Evolutionary conservation across 2,329 filamentous ascomycete genomes (phyloP).

Genomic region (Cladosporium sp.): DNA sequence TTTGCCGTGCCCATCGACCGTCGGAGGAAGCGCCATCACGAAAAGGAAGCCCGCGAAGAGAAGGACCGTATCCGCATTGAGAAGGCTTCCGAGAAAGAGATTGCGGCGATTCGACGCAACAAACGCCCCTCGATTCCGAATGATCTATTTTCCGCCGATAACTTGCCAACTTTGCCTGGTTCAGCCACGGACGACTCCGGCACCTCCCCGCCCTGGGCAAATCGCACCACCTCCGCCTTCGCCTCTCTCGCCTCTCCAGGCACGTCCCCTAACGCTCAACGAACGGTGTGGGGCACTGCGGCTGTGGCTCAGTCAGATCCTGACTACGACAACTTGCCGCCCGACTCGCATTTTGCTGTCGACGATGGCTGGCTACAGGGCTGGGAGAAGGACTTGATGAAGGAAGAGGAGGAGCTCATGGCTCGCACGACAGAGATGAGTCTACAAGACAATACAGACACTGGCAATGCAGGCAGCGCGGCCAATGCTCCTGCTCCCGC

Average conservation of each 20-base stretch:
- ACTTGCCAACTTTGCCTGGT: conserved; percentile 23
- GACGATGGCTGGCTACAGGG: conserved; percentile 85
- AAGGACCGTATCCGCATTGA: conserved; percentile 78
- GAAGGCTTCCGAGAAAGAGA: conserved; percentile 64
- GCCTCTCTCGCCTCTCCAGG: conserved; percentile 68
- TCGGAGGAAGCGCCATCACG: conserved; percentile 67
- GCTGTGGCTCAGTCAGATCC: conserved; percentile 56
- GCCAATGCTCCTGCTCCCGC: neutral
- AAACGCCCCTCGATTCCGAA: conserved; percentile 48
- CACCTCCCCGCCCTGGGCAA: conserved; percentile 43
- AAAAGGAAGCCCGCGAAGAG: conserved; percentile 81
- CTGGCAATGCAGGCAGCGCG: conserved; percentile 16
- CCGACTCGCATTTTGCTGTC: conserved; percentile 32
- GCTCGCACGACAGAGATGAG: conserved; percentile 41
- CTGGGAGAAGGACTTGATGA: conserved; percentile 69
- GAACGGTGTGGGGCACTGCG: conserved; percentile 90
- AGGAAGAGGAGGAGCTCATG: conserved; percentile 51
- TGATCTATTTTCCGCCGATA: conserved; percentile 32
- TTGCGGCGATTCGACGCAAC: conserved; percentile 59
- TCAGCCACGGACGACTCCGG: conserved; percentile 20
- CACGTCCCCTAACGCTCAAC: conserved; percentile 67
- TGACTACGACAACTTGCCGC: conserved; percentile 38
- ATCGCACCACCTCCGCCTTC: conserved; percentile 57
- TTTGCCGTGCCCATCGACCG: conserved; percentile 73
- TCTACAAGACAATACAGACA: conserved; percentile 14